phyloP scores from a whole-genome alignment of 352 stramenopile genomes.

The Phytophthora kernoviae region DNA sequence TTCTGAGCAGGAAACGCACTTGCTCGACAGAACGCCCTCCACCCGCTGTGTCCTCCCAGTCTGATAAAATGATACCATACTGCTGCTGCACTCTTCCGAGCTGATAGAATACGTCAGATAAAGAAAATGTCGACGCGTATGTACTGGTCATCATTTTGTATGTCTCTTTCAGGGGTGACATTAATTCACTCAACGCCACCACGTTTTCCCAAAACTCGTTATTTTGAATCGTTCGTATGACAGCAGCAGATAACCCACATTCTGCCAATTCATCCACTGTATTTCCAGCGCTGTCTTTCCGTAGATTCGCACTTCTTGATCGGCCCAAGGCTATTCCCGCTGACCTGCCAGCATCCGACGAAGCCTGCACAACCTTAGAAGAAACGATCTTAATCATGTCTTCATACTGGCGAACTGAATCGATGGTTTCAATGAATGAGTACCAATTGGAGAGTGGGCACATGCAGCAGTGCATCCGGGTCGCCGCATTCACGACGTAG shows the following conservation, averaged over 20 bases:
- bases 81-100: conserved; percentile 83
- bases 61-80: conserved; percentile 66
- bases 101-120: conserved; percentile 79
- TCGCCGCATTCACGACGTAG: conserved; percentile 72
- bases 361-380: conserved; percentile 51
- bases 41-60: conserved; percentile 69
- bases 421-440: conserved; percentile 81
- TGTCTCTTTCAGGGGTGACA: conserved; percentile 81
- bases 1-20: conserved; percentile 59
- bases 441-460: conserved; percentile 65
- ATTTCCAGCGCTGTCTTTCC: conserved; percentile 55
- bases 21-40: conserved; percentile 54
- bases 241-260: conserved; percentile 37
- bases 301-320: conserved; percentile 11
- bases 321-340: background rate
- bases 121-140: conserved; percentile 43
- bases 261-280: conserved; percentile 52
- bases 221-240: conserved; percentile 66
- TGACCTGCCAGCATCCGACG: conserved; percentile 14
- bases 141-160: conserved; percentile 63
- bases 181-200: conserved; percentile 73
- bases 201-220: conserved; percentile 78
- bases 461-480: conserved; percentile 51
- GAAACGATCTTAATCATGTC: conserved; percentile 87
- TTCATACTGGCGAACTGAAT: conserved; percentile 81